Evolutionary conservation across 1,284 basidiomycete species (phyloP), one percentile per base, ranked within the genome.

Genomic region (Exobasidium rhododendri): DNA sequence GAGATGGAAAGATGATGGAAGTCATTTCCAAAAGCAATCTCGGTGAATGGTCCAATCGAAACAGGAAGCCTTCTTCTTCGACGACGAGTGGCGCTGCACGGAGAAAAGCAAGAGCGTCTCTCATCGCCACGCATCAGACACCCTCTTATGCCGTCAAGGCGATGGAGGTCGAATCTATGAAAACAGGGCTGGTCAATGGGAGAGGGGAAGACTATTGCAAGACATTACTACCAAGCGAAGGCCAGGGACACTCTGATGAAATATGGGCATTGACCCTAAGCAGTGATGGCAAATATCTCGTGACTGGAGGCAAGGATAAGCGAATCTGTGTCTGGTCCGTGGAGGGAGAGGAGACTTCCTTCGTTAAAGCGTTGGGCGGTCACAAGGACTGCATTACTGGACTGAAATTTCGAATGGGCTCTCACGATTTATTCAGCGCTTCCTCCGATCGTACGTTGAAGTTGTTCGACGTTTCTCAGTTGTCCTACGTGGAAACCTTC

Each of bases 401-500:
- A 4, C 81, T 96, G 22, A 82, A 87, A 0, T 92, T 98, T 78
- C 89, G 92, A 11, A 88, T 90, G 76, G 86, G 86, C n/a, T 83
- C 89, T 40, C 59, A 65, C 26, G 84, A 97, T 40, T 94, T 94
- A 71, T 74, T 71, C 53, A 88, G 89, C 0, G 89, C 87, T 11
- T 96, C 92, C 0, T 88, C 89, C 64, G 94, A 97, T 76, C 89
- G 94, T 10, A 94, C 92, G 6, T 81, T 97, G 55, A 94, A 96
- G 80, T 84, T 97, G 17, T 96, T 90, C 77, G 92, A 94, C 71
- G 83, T 93, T 17, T 84, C 87, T 0, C 87, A 89, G 0, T 86
- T 96, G 82, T 91, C 90, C 3, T 94, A 94, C 75, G 88, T 97
- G 62, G 96, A 99, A 80, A 97, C 94, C 11, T 84, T 98, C 6